phyloP scores from a whole-genome alignment of 805 yeast genomes.

The Metschnikowia lochheadii region DNA sequence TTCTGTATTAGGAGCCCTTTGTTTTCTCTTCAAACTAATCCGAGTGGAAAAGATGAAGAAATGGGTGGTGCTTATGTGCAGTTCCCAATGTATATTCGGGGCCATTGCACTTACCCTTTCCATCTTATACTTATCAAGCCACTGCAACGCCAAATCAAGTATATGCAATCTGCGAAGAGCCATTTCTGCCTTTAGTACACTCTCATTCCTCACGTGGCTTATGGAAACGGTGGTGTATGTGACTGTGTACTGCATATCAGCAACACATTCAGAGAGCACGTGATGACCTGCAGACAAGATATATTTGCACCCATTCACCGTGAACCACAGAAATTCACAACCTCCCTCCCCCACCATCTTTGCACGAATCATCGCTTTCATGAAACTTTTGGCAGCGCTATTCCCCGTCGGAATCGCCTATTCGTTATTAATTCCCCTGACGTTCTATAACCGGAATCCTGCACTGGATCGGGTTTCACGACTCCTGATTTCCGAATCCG shows the following conservation, averaged over 20 bases:
- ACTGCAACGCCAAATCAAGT: not conserved
- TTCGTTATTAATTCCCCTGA: not conserved
- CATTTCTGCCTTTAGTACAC: slow-evolving; percentile 31
- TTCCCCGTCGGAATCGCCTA: not conserved
- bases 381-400: not conserved
- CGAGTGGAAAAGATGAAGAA: slow-evolving; percentile 30
- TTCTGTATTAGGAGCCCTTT: slow-evolving; percentile 29
- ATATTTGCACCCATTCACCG: not conserved
- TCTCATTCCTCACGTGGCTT: slow-evolving; percentile 38
- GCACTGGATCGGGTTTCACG: not conserved
- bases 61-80: slow-evolving; percentile 40
- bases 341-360: not conserved
- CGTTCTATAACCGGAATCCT: no score
- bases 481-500: not conserved
- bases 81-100: slow-evolving; percentile 30
- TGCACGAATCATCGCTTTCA: not conserved
- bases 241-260: slow-evolving; percentile 39
- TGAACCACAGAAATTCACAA: not conserved
- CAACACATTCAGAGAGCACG: slow-evolving; percentile 27
- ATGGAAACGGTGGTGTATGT: slow-evolving; percentile 33
- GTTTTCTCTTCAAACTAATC: slow-evolving; percentile 35
- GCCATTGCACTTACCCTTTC: slow-evolving; percentile 33
- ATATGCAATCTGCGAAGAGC: not conserved
- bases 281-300: not conserved
- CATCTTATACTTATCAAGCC: slow-evolving; percentile 20